Evolutionary conservation across 495 filamentous ascomycete species (phyloP), one percentile per base, ranked within the genome.

Genomic region (Hypoxylon rickii): DNA sequence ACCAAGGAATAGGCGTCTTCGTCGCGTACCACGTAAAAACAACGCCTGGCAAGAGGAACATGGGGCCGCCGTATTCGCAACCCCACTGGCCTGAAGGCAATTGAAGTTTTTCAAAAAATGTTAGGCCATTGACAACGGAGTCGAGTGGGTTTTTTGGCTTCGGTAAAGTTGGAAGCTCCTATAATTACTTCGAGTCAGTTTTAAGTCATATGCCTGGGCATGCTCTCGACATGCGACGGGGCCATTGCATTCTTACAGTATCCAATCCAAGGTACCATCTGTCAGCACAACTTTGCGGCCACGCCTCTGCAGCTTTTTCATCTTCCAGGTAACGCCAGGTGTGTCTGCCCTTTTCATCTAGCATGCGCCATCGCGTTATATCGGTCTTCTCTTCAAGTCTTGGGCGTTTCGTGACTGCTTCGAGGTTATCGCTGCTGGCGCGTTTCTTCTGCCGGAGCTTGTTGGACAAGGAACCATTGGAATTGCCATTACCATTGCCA

Each of bases 321-420:
- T 86, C 83, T 64, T 89, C 80, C 4, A 98, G 80, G 65, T 97
- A 97, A 44, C 90, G 85, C 94, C 94, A 98, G 17, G 90, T 96
- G 57, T 96, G 91, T 47, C 89, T 79, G 40, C 94, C 90, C 15
- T 82, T 76, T 26, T 96, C 90, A 61, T 93, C 86, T 31, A 84
- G 77, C 68, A 97, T 76, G 51, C 94, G 80, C 94, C 94, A 98
- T 67, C 90, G 78, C 0, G 83, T 73, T 51, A 82, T 83, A 66
- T 98, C 92, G 10, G 94, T 97, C 54, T 61, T 66, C 8, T 75
- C 70, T 38, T 70, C 69, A 41, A 81, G 65, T 31, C 50, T 71
- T 3, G 71, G 67, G 6, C 61, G 67, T 37, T 75, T 75, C 15
- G 70, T 57, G 31, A 56, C 36, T 46, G 63, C 50, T 2, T 67